Conservation (phyloP, 192 early-diverging fungal genomes). For the Entomortierella beljakovae region DNA sequence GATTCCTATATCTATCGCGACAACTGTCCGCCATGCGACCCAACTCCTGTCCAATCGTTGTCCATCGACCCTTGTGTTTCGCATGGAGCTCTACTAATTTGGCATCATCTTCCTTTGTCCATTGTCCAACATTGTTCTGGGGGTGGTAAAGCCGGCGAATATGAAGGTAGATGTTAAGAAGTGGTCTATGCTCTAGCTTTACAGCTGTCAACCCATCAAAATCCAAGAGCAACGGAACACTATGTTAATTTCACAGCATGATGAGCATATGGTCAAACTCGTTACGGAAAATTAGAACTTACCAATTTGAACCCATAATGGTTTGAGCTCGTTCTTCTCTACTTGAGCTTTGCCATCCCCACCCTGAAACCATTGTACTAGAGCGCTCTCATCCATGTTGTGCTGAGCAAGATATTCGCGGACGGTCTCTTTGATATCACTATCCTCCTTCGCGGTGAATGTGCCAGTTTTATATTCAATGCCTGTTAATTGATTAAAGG, state of each 20-base stretch:
- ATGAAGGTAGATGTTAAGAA: conserved; percentile 38
- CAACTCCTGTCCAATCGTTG: conserved; percentile 32
- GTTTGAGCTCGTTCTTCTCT: conserved; percentile 28
- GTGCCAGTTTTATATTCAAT: conserved; percentile 18
- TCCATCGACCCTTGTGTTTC: conserved; percentile 47
- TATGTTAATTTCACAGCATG: background rate
- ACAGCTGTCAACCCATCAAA: conserved; percentile 19
- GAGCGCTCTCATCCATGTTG: conserved; percentile 1
- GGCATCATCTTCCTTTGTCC: conserved; percentile 44
- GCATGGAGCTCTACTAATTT: conserved; percentile 24
- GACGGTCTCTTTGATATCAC: conserved; percentile 18
- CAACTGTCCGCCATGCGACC: conserved; percentile 46
- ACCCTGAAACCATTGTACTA: conserved; percentile 11
- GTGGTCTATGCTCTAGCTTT: conserved; percentile 24
- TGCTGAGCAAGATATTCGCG: conserved; percentile 31
- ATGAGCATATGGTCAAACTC: background rate
- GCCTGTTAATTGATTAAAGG: conserved; percentile 3
- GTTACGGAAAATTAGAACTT: background rate
- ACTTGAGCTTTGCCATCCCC: background rate
- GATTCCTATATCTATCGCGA: conserved; percentile 44
- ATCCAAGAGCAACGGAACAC: background rate
- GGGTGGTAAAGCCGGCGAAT: conserved; percentile 37
- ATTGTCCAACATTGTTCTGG: conserved; percentile 43
- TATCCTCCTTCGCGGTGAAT: conserved; percentile 24
- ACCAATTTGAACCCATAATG: conserved; percentile 48